Conservation (phyloP, 306 rosid genomes). For the Cicer judaicum region DNA sequence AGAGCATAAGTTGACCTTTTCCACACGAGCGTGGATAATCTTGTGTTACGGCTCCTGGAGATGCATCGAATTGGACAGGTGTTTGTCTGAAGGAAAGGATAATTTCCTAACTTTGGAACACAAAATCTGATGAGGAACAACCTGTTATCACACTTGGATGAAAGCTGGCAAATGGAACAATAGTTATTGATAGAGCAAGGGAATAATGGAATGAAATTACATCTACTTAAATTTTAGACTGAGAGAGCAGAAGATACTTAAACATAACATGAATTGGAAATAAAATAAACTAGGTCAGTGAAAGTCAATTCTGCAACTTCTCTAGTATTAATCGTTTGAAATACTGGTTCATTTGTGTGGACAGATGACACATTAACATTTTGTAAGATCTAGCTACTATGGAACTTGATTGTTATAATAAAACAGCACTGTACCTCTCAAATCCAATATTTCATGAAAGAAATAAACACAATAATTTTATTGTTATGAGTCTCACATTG, state of each 20-base stretch:
- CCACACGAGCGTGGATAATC: conserved; percentile 63
- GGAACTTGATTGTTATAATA: conserved; percentile 4
- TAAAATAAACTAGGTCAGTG: conserved; percentile 23
- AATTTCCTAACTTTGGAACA: conserved; percentile 58
- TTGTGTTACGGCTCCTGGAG: conserved; percentile 74
- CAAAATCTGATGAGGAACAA: conserved; percentile 76
- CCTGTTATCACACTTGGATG: conserved; percentile 89
- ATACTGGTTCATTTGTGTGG: not conserved
- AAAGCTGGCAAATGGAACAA: conserved; percentile 69
- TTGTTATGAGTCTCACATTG: no score
- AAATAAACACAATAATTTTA: not conserved
- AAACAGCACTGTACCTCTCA: not conserved
- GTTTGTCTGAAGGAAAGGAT: conserved; percentile 71
- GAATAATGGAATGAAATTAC: conserved; percentile 38
- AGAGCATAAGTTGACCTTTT: conserved; percentile 65
- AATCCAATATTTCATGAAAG: not conserved
- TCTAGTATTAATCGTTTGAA: not conserved
- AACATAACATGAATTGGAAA: conserved; percentile 11
- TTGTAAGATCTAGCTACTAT: not conserved
- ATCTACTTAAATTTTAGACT: conserved; percentile 12
- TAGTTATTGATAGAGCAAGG: conserved; percentile 43
- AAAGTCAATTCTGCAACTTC: conserved; percentile 12
- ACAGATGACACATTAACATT: not conserved
- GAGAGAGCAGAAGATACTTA: conserved; percentile 6
- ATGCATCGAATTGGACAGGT: conserved; percentile 85